Evolutionary conservation across 495 filamentous ascomycete genomes (phyloP), one percentile per base, ranked within the genome.

Genomic region (Penicillium paradoxum): DNA sequence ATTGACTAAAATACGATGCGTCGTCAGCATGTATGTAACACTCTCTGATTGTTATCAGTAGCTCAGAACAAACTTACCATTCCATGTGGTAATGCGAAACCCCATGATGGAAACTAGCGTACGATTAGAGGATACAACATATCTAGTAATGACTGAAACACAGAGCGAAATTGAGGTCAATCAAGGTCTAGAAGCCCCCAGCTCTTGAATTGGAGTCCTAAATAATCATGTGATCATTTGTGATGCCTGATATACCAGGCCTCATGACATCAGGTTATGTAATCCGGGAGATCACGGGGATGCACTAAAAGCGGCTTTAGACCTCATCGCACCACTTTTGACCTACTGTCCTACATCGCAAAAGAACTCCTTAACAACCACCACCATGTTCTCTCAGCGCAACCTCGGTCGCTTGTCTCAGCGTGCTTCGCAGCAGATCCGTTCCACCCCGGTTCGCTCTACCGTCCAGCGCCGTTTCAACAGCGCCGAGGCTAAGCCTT

Each of bases 41-140:
- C 36, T 11, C 6, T 38, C 42, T 18, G 25, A 24, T 59, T 34
- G 14, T 22, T n/a, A 32, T 10, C 15, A 22, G 49, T 6, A 48
- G 48, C 6, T 15, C 45, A 41, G 11, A 52, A 9, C 21, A 18
- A 48, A 59, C 79, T 59, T 68, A 89, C 87, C 87, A 72, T 96
- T 96, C 90, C 90, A 91, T 38, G 88, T 90, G n/a, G 87, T 92
- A 56, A 92, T 88, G 51, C 88, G 82, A 56, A 92, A 75, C 51
- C 79, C 83, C 88, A 91, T 91, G 29, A 60, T 61, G 58, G 45
- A 57, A 39, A 40, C 42, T 55, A 25, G 8, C 25, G 34, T 18
- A 21, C 9, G 48, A 15, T 19, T 27, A 41, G 4, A 3, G 9
- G 9, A 24, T 14, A 18, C 36, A 47, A 29, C 67, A 69, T 69